These are phyloP conservation scores for Trametes versicolor DNA, from an alignment of 1,284 basidiomycete genomes.

Conservation along the genomic window DNA sequence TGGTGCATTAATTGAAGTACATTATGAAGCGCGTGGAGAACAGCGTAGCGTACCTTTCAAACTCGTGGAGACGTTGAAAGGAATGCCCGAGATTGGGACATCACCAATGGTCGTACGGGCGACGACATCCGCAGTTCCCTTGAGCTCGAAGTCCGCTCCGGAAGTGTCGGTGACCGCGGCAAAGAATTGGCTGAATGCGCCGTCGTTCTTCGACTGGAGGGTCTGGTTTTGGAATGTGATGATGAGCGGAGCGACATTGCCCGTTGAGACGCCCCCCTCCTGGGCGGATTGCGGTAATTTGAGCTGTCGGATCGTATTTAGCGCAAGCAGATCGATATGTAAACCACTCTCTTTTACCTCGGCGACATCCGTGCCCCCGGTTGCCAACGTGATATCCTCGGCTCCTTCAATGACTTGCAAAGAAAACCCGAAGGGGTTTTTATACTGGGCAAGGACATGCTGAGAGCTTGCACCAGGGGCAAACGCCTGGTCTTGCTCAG, in stretches of 20 bases:
- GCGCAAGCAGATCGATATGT: not conserved
- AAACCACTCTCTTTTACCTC: conserved; percentile 49
- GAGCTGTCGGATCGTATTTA: conserved; percentile 51
- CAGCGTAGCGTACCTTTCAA: conserved; percentile 52
- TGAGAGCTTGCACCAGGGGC: conserved; percentile 69
- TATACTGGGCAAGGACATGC: conserved; percentile 70
- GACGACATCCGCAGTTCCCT: conserved; percentile 68
- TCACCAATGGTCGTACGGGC: conserved; percentile 75
- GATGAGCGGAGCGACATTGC: conserved; percentile 52
- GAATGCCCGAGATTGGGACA: conserved; percentile 72
- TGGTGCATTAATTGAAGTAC: not conserved
- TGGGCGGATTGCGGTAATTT: conserved; percentile 60
- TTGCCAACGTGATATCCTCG: conserved; percentile 63
- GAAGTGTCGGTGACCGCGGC: conserved; percentile 63
- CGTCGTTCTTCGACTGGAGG: conserved; percentile 64
- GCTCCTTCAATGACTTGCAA: conserved; percentile 69
- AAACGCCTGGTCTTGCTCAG: conserved; percentile 61
- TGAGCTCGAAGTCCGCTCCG: conserved; percentile 59
- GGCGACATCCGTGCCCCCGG: conserved; percentile 63
- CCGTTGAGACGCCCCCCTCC: conserved; percentile 72
- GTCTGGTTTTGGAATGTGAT: conserved; percentile 67
- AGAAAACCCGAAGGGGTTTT: conserved; percentile 83
- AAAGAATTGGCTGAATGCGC: conserved; percentile 67
- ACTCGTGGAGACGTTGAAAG: conserved; percentile 66
- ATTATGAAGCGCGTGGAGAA: not conserved